A percentile compares a stretch with the other conserved stretches of the same genome.
Evolutionary conservation across 2,329 filamentous ascomycete genomes (phyloP).

Genomic region (Calycina marina): DNA sequence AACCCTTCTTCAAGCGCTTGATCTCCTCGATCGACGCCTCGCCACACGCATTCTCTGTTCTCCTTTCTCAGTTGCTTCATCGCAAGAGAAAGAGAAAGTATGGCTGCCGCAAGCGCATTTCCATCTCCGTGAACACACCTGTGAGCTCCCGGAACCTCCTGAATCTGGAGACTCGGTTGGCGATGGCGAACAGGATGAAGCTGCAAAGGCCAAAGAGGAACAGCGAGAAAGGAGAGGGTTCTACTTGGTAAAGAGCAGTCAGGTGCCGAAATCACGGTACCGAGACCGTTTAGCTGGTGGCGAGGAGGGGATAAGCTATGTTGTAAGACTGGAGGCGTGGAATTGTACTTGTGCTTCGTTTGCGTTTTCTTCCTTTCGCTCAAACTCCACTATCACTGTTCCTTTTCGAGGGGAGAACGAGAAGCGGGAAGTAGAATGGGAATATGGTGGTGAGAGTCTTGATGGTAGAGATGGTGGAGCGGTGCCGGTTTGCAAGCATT

Average conservation of each 20-base stretch:
- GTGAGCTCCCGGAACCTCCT: too few species aligned
- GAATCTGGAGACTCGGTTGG: background rate
- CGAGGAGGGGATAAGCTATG: constrained; percentile 33
- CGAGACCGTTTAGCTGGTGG: constrained; percentile 17
- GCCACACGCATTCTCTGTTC: constrained; percentile 38
- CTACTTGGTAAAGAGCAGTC: constrained; percentile 16
- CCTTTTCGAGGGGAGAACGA: constrained; percentile 1
- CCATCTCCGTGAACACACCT: constrained; percentile 4
- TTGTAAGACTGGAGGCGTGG: constrained; percentile 65
- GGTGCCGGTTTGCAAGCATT: constrained; percentile 66
- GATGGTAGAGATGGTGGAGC: constrained; percentile 9
- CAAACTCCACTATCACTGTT: constrained; percentile 19
- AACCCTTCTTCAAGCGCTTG: constrained; percentile 68
- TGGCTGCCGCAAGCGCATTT: constrained; percentile 8
- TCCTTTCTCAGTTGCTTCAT: too few species aligned
- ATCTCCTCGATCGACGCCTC: constrained; percentile 68
- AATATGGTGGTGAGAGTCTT: constrained; percentile 35
- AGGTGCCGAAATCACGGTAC: constrained; percentile 23
- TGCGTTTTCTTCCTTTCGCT: constrained; percentile 53
- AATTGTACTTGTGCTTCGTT: constrained; percentile 85
- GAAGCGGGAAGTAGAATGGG: constrained; percentile 14
- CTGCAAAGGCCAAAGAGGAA: background rate
- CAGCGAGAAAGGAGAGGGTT: constrained; percentile 1
- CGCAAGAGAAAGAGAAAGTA: background rate
- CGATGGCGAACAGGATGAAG: background rate